These are phyloP conservation scores for Kodamaea hsintzibuensis DNA, from an alignment of 805 yeast genomes.

Conservation along the genomic window DNA sequence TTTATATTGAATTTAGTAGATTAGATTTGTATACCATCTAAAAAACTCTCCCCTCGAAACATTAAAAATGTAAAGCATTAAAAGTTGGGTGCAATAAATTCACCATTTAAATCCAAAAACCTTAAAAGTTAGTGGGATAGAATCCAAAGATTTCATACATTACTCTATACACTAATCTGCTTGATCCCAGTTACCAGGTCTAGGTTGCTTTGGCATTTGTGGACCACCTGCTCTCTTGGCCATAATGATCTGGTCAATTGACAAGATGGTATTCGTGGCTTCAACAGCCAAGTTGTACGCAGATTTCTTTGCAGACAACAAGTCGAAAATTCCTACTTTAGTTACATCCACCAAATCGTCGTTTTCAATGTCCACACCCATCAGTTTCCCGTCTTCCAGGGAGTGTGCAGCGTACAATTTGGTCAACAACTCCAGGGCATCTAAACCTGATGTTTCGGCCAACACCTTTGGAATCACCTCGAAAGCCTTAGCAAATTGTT, in stretches of 20 bases:
- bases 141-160: background rate
- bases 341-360: slow-evolving; percentile 71
- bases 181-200: slow-evolving; percentile 95
- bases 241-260: slow-evolving; percentile 97
- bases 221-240: slow-evolving; percentile 99
- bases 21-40: background rate
- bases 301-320: slow-evolving; percentile 74
- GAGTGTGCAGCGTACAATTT: slow-evolving; percentile 87
- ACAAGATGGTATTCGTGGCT: slow-evolving; percentile 85
- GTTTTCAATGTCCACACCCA: slow-evolving; percentile 77
- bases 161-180: slow-evolving; percentile 55
- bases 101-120: background rate
- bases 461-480: slow-evolving; percentile 91
- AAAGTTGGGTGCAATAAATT: background rate
- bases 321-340: slow-evolving; percentile 72
- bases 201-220: slow-evolving; percentile 76
- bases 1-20: no score
- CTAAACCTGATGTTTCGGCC: slow-evolving; percentile 93
- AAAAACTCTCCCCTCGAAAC: no score
- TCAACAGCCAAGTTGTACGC: slow-evolving; percentile 95
- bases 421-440: slow-evolving; percentile 86
- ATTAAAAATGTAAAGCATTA: background rate
- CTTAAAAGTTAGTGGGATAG: background rate
- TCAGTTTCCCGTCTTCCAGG: slow-evolving; percentile 52
- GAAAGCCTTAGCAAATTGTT: slow-evolving; percentile 90